Evolutionary conservation across 2,329 filamentous ascomycete genomes (phyloP).

Genomic region (Colletotrichum liriopes): DNA sequence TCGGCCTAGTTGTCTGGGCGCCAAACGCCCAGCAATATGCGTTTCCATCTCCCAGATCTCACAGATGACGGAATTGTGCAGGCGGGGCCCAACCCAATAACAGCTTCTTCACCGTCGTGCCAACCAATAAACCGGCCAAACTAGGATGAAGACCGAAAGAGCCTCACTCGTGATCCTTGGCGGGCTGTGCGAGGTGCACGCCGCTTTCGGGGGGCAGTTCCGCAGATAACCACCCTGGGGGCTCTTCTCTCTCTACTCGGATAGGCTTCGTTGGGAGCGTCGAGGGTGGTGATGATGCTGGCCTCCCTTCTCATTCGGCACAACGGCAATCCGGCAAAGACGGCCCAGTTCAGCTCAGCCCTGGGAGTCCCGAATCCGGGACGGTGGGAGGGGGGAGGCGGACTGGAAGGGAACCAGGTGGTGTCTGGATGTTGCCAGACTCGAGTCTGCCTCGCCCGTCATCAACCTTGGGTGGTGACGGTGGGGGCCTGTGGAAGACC

Average conservation of each 20-base stretch:
- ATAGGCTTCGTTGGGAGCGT: neutral
- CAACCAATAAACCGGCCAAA: neutral
- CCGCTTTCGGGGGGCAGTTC: neutral
- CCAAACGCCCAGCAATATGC: conserved; percentile 27
- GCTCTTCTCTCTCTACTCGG: neutral
- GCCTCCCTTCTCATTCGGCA: neutral
- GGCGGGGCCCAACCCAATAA: conserved; percentile 20
- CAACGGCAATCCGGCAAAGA: neutral
- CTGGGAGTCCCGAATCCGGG: too few species aligned
- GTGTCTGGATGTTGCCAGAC: neutral
- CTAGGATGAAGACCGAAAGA: conserved; percentile 29
- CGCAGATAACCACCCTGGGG: neutral
- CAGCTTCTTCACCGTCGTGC: neutral
- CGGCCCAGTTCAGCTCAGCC: neutral
- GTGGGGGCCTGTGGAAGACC: neutral
- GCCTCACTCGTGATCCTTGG: conserved; percentile 27
- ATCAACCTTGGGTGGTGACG: neutral
- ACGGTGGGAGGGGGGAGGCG: neutral
- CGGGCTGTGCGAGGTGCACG: conserved; percentile 2
- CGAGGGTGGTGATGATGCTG: neutral
- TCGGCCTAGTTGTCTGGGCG: conserved; percentile 25
- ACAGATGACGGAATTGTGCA: conserved; percentile 20
- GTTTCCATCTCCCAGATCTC: conserved; percentile 35
- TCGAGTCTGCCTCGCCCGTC: neutral
- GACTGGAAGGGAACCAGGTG: neutral